Evolutionary conservation across 2,329 filamentous ascomycete genomes (phyloP), one percentile per base, ranked within the genome.

Genomic region (Dothideomycetes sp.): DNA sequence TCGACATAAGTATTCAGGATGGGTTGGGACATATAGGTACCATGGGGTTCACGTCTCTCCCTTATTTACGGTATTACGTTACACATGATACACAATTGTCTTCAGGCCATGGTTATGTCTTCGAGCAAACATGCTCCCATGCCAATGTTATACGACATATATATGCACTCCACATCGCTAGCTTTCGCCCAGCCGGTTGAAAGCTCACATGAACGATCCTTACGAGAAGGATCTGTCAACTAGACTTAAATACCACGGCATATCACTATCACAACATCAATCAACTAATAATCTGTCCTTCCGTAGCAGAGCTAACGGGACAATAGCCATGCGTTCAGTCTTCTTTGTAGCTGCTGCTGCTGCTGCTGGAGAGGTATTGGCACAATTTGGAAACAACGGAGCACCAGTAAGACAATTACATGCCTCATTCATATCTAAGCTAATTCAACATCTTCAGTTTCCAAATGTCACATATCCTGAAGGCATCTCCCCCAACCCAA

Each of bases 131-230:
- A n/a, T n/a, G n/a, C n/a, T n/a, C n/a, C n/a, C n/a, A n/a, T n/a
- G n/a, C n/a, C n/a, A n/a, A n/a, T n/a, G n/a, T n/a, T n/a, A n/a
- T n/a, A n/a, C n/a, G n/a, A n/a, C n/a, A n/a, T n/a, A n/a, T n/a
- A 41, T 27, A 31, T 38, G 35, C 18, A 23, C 18, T 27, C 13
- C 19, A 28, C 29, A 25, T 18, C n/a, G 17, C 33, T 25, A 37
- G 25, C 27, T 27, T 38, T 15, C 19, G 35, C 35, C 35, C 35
- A 38, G 35, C 27, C 27, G 27, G 35, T 2, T 38, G 22, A 37
- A 22, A 19, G 31, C n/a, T 38, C 23, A 17, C 31, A 2, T 38
- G 22, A 37, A 22, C 27, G 31, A n/a, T 38, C 23, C 25, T 38
- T 31, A 31, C 19, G 20, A 34, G 32, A 15, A 24, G 35, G n/a